Evolutionary conservation across 768 basidiomycete species (phyloP), one percentile per base, ranked within the genome.

Genomic region (Lepiota subincarnata): DNA sequence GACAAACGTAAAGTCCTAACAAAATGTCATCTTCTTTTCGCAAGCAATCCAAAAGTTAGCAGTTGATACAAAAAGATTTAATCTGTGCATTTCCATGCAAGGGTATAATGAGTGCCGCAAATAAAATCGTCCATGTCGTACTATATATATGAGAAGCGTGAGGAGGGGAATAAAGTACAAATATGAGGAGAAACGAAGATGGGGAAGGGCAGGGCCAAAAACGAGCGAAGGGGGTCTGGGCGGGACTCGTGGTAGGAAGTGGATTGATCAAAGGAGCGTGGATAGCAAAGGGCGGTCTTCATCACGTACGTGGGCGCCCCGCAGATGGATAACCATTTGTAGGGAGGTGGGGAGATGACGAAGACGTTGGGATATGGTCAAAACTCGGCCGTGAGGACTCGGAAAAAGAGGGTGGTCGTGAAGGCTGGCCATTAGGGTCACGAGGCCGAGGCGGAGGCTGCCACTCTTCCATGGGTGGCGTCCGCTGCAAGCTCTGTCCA

Each of bases 331-430:
- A 73, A 52, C 81, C 81, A 59, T 76, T 77, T 62, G 76, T 61
- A 59, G 78, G 67, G 13, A 66, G 65, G 52, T 68, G 67, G 50
- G 69, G 46, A 20, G 45, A 47, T 16, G 39, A 54, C 13, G 45
- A 62, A 35, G 61, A 54, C 40, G 55, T 55, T 58, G 74, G 71
- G 26, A 67, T 31, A 55, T 72, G 73, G 46, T 80, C 80, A 31
- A 69, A 60, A 55, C 74, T 81, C 12, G 71, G 65, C 59, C 79
- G 62, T 14, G 68, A 70, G 28, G 72, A 74, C 46, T 75, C 70
- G 57, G 74, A 81, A 11, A 83, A 84, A 35, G 76, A 66, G 10
- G 83, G 81, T 53, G 82, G 73, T 54, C 74, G 73, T 24, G 73
- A 66, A 7, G 73, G 62, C 53, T 57, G 64, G 56, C 59, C 69